Evolutionary conservation across 805 yeast genomes (phyloP).

Genomic region (Sugiyamaella valdiviana): DNA sequence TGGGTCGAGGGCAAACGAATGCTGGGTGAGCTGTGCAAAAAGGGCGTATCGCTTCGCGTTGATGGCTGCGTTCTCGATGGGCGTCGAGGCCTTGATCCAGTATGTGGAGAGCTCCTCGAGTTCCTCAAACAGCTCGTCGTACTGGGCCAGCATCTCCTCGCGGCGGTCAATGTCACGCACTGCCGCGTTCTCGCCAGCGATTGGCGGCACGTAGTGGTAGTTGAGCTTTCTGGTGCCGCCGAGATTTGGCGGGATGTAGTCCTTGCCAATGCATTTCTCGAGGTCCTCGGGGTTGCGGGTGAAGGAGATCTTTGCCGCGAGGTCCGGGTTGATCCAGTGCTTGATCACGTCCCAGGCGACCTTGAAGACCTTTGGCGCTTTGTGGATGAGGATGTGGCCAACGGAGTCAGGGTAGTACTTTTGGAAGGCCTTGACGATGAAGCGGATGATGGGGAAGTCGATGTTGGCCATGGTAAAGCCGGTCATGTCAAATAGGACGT

Average conservation of each 20-base stretch:
- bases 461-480: conserved; percentile 86
- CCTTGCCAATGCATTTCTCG: conserved; percentile 49
- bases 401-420: conserved; percentile 93
- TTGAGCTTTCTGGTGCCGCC: conserved; percentile 67
- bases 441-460: conserved; percentile 88
- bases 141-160: conserved; percentile 41
- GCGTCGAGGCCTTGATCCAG: conserved; percentile 59
- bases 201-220: conserved; percentile 57
- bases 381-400: conserved; percentile 77
- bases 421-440: conserved; percentile 81
- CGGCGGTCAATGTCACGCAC: conserved; percentile 42
- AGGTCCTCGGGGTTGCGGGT: conserved; percentile 67
- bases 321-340: conserved; percentile 94
- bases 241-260: conserved; percentile 57
- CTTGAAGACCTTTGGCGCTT: conserved; percentile 94
- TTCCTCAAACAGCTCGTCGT: conserved; percentile 47
- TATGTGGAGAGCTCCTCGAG: conserved; percentile 61
- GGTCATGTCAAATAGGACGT: conserved; percentile 77
- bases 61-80: conserved; percentile 45
- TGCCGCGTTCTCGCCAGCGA: conserved; percentile 49
- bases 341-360: conserved; percentile 91
- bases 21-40: conserved; percentile 49
- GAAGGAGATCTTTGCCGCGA: conserved; percentile 82
- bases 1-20: conserved; percentile 69
- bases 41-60: conserved; percentile 40